phyloP scores from a whole-genome alignment of 257 asterid species.

The Ligustrum vulgare region DNA sequence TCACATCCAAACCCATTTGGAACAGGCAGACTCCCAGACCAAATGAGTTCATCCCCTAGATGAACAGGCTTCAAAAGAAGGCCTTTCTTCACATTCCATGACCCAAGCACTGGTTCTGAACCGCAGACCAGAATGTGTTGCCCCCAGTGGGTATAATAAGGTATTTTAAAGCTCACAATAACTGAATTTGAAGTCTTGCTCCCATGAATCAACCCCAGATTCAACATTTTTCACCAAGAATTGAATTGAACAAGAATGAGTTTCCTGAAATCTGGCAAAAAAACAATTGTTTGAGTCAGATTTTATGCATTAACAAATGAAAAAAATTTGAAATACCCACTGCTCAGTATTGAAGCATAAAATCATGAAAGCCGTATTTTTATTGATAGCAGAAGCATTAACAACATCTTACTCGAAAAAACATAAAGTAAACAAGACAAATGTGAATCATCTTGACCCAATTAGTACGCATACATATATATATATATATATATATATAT shows the following conservation, averaged over 20 bases:
- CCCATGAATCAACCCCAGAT: slow-evolving; percentile 48
- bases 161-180: slow-evolving; percentile 69
- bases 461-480: no score
- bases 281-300: not conserved
- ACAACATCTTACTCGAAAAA: not conserved
- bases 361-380: not conserved
- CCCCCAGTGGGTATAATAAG: slow-evolving; percentile 93
- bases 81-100: slow-evolving; percentile 92
- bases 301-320: not conserved
- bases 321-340: not conserved
- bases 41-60: slow-evolving; percentile 77
- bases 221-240: slow-evolving; percentile 51
- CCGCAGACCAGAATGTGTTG: slow-evolving; percentile 85
- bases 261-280: slow-evolving; percentile 23
- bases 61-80: slow-evolving; percentile 77
- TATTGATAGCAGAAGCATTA: not conserved
- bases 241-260: slow-evolving; percentile 13
- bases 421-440: not conserved
- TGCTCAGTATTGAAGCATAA: not conserved
- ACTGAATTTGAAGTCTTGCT: slow-evolving; percentile 54
- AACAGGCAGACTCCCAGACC: slow-evolving; percentile 70
- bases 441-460: not conserved
- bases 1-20: slow-evolving; percentile 60
- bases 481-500: no score
- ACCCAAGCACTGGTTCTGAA: slow-evolving; percentile 78